Conservation (phyloP, 1,284 basidiomycete genomes). For the Phlebopus sp. region DNA sequence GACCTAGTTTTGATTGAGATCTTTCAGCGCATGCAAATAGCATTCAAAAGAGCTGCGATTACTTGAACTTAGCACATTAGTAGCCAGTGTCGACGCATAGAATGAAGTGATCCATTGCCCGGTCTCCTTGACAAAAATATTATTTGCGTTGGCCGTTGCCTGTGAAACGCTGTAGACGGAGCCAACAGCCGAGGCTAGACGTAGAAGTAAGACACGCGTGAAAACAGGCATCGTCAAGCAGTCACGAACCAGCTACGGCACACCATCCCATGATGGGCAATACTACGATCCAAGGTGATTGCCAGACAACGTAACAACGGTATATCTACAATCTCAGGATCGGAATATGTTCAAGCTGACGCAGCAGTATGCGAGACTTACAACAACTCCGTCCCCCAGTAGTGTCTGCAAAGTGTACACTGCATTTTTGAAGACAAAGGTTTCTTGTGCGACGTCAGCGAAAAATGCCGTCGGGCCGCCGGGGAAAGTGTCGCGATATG, state of each 20-base stretch:
- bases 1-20: background rate
- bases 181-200: constrained; percentile 13
- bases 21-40: background rate
- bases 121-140: constrained; percentile 21
- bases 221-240: background rate
- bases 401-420: constrained; percentile 26
- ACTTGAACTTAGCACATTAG: constrained; percentile 21
- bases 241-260: constrained; percentile 12
- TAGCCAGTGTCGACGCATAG: constrained; percentile 18
- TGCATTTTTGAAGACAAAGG: constrained; percentile 21
- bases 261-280: constrained; percentile 21
- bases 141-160: constrained; percentile 10
- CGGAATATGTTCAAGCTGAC: background rate
- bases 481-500: constrained; percentile 8
- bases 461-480: constrained; percentile 20
- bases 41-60: background rate
- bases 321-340: constrained; percentile 12
- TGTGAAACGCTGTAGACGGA: constrained; percentile 9
- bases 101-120: constrained; percentile 26
- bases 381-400: constrained; percentile 25
- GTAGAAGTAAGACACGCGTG: background rate
- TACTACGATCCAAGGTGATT: constrained; percentile 8
- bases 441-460: constrained; percentile 17
- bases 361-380: background rate
- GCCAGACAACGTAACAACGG: constrained; percentile 25